Percentiles rank a stretch among this genome's conserved stretches.
phyloP scores from a whole-genome alignment of 345 rosid genomes.

The Euphorbia tirucalli region DNA sequence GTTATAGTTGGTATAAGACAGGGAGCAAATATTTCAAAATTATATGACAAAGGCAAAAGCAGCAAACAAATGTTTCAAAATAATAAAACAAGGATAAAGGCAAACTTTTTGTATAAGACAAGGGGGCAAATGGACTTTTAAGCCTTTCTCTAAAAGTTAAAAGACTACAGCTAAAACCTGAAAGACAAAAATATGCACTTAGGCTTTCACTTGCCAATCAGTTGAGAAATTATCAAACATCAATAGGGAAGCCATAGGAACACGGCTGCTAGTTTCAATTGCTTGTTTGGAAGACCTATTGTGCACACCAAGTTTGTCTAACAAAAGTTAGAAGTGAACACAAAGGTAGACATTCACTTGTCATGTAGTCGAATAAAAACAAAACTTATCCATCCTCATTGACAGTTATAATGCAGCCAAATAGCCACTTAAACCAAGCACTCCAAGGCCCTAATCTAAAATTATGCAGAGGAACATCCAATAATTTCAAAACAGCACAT shows the following conservation, averaged over 20 bases:
- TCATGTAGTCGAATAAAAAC: neutral
- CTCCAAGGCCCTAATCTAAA: neutral
- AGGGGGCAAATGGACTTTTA: too few relatives aligned
- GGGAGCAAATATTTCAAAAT: too few relatives aligned
- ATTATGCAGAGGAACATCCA: neutral
- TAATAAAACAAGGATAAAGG: too few relatives aligned
- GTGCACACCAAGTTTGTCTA: neutral
- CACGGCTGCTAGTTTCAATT: neutral
- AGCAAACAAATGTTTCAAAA: too few relatives aligned
- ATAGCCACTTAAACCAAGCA: slow-evolving; percentile 9
- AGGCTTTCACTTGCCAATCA: neutral
- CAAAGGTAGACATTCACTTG: neutral
- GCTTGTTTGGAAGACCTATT: too few relatives aligned
- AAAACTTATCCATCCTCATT: neutral
- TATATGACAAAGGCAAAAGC: too few relatives aligned
- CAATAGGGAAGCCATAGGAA: neutral
- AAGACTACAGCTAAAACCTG: neutral
- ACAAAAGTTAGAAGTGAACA: neutral
- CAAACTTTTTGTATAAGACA: too few relatives aligned
- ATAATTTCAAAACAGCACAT: neutral
- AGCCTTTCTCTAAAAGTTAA: neutral
- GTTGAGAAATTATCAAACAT: neutral
- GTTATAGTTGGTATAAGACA: too few relatives aligned
- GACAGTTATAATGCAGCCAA: neutral
- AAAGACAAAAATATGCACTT: neutral